Evolutionary conservation across 257 asterid genomes (phyloP), one percentile per base, ranked within the genome.

Genomic region (Salvia hispanica): DNA sequence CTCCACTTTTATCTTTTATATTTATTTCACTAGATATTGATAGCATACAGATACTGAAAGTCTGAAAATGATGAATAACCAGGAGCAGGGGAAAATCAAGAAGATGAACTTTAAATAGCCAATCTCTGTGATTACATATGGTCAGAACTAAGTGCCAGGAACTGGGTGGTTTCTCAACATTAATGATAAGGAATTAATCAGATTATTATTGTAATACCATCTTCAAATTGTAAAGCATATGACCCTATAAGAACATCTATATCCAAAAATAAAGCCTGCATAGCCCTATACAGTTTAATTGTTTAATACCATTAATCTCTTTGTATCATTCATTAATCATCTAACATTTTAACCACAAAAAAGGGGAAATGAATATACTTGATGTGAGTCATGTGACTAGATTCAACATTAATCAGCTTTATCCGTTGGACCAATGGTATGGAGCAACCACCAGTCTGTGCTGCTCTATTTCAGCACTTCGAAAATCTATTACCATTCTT

Each of bases 101-200:
- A 58, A 61, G 7, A n/a, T 25, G 31, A 25, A 25, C 31, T 25
- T 25, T 25, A 25, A 0, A 25, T 25, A 25, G 31, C 31, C 31
- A 25, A 2, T 47, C 9, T 15, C 33, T 55, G 57, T 42, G 50
- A 37, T 64, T 54, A 58, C 13, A 50, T 7, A 34, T 64, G 43
- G 43, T 48, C 25, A 36, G 58, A 59, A 60, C 34, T 62, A 66
- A 71, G 46, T 33, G 55, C 74, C 12, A 9, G 18, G 42, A 43
- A 50, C 21, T 31, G 45, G 68, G 48, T 16, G 9, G 28, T 34
- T 33, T 42, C 61, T 37, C 18, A 58, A 44, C 64, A 37, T 7
- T 51, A 43, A 18, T 43, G 46, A 4, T 6, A 16, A 31, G 64
- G 60, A 62, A 15, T 10, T 6, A 36, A 42, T 58, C 52, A 75